Base-by-base conservation (phyloP, 257 asterid species). In the Solanum stenotomum region DNA sequence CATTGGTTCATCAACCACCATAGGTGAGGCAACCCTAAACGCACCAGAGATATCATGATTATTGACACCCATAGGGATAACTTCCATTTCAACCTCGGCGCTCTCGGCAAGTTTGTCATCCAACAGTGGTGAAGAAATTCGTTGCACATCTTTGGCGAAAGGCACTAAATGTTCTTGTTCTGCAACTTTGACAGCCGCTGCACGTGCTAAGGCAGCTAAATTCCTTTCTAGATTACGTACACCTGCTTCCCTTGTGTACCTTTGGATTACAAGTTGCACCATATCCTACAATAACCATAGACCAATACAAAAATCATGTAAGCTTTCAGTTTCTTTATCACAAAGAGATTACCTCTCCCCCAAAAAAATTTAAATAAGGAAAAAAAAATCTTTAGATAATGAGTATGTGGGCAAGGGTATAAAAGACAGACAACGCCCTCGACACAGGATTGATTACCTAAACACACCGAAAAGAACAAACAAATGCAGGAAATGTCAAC, bases 201-300 rank as follows among this genome's bases (percentile, higher is more conserved):
- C 98, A 91, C 99, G 99, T 86, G 99, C 99, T 91, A 97, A 91
- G 90, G 99, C 98, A 90, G 99, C 97, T 89, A 97, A 93, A 92
- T 93, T 95, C 79, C 99, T 97, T 93, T 96, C 99, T 91, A 97
- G 93, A 91, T 91, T 92, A 46, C 99, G 98, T 34, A 97, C 99
- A 82, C 99, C 99, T 89, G 99, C 99, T 94, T 97, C 99, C 89
- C 99, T 95, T 81, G 99, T 97, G 90, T 97, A 97, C 88, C 98
- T 91, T 88, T 96, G 96, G 91, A 97, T 97, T 90, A 97, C 91
- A 90, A 97, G 97, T 88, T 94, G 90, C 88, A 97, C 97, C 98
- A 91, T 94, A 86, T 88, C 98, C 99, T 97, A 85, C 85, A 87
- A 91, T 75, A 91, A 87, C 93, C 84, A 86, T 5, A 74, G 56